Evolutionary conservation across 2,329 filamentous ascomycete genomes (phyloP).

Genomic region (Exophiala bonariae): DNA sequence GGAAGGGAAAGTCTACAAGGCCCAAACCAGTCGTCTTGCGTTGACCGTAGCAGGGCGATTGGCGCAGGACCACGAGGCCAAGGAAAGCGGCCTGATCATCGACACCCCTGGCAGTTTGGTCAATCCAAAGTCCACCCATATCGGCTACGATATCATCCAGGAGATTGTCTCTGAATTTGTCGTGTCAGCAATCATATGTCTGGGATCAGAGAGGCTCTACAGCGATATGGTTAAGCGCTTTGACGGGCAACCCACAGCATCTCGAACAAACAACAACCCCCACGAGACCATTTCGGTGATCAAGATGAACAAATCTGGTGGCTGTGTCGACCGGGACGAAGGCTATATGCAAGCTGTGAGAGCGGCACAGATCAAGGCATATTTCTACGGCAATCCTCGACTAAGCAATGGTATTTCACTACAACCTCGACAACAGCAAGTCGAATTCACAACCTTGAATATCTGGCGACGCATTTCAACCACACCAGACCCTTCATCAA

Average conservation of each 20-base stretch:
- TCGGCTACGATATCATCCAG: constrained; percentile 72
- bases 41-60: constrained; percentile 75
- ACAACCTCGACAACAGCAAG: constrained; percentile 82
- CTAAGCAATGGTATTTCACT: constrained; percentile 62
- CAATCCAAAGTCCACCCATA: constrained; percentile 48
- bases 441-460: constrained; percentile 72
- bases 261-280: constrained; percentile 48
- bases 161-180: constrained; percentile 73
- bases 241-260: constrained; percentile 48
- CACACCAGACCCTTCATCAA: constrained; percentile 13
- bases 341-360: constrained; percentile 70
- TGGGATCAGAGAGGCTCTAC: constrained; percentile 76
- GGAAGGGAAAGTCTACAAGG: constrained; percentile 70
- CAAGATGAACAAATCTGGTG: constrained; percentile 79
- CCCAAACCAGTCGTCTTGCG: constrained; percentile 73
- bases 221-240: constrained; percentile 74
- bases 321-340: constrained; percentile 75
- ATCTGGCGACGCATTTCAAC: constrained; percentile 65
- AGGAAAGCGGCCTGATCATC: constrained; percentile 76
- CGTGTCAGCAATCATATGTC: constrained; percentile 77
- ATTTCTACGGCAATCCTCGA: constrained; percentile 80
- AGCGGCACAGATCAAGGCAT: constrained; percentile 79
- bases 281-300: constrained; percentile 71
- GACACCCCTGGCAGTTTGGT: constrained; percentile 75
- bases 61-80: constrained; percentile 71